Evolutionary conservation across 306 rosid genomes (phyloP).

Genomic region (Cicer chorassanicum): DNA sequence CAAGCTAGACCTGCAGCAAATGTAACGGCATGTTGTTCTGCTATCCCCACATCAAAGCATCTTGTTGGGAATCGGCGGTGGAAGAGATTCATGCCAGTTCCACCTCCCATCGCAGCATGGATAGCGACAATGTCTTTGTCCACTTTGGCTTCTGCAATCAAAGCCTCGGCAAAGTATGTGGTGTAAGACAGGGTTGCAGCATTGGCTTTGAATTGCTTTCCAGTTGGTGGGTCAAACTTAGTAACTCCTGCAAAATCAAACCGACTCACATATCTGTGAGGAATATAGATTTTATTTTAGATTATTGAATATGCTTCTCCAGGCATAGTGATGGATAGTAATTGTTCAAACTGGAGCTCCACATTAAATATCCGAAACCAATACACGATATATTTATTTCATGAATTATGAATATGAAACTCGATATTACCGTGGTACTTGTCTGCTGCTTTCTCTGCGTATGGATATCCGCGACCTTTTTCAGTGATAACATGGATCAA

Average conservation of each 20-base stretch:
- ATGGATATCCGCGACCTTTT: conserved; percentile 97
- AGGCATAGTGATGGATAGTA: conserved; percentile 19
- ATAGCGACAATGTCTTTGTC: conserved; percentile 85
- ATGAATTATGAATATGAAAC: conserved; percentile 4
- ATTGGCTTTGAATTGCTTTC: conserved; percentile 79
- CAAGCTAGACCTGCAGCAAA: conserved; percentile 96
- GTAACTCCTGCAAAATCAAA: conserved; percentile 73
- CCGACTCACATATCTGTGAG: conserved; percentile 25
- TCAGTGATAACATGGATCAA: conserved; percentile 89
- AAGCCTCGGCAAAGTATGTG: conserved; percentile 94
- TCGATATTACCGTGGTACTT: conserved; percentile 82
- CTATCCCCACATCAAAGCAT: conserved; percentile 98
- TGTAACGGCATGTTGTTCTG: conserved; percentile 98
- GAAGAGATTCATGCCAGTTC: conserved; percentile 97
- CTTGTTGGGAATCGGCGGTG: conserved; percentile 86
- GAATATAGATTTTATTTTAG: conserved; percentile 19
- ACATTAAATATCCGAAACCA: conserved; percentile 12
- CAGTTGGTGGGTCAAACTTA: conserved; percentile 91
- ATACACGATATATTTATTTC: conserved; percentile 13
- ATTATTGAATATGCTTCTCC: conserved; percentile 31
- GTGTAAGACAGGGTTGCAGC: conserved; percentile 82
- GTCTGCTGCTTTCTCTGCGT: conserved; percentile 91
- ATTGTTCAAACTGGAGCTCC: conserved; percentile 1
- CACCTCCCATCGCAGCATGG: conserved; percentile 99
- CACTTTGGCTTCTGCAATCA: conserved; percentile 90